These are phyloP conservation scores for Hortiboletus campestris DNA, from an alignment of 768 basidiomycete species.

Conservation along the genomic window DNA sequence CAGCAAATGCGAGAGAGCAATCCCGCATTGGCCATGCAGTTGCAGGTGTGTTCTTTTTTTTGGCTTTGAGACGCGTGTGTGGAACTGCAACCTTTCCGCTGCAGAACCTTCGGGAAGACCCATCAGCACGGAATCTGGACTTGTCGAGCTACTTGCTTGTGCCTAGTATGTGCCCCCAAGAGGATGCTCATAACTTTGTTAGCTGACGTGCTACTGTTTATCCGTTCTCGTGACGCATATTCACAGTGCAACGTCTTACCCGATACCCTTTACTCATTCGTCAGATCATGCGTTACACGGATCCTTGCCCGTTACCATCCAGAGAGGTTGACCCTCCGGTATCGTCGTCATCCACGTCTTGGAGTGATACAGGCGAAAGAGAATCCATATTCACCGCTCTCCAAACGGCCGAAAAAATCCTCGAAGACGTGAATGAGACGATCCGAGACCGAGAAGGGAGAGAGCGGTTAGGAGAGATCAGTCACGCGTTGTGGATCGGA, in stretches of 20 bases:
- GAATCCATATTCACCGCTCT: conserved; percentile 53
- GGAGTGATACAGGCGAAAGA: conserved; percentile 46
- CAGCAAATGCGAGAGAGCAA: conserved; percentile 71
- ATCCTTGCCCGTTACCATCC: conserved; percentile 35
- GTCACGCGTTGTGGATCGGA: conserved; percentile 83
- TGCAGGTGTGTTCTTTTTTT: conserved; percentile 51
- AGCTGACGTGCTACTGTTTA: background rate
- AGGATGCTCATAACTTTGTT: too few species aligned
- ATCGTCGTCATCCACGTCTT: background rate
- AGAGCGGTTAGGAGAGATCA: conserved; percentile 72
- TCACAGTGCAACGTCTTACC: conserved; percentile 89
- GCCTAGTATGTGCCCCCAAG: conserved; percentile 61
- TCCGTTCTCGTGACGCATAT: background rate
- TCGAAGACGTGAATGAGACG: conserved; percentile 83
- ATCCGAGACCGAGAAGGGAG: conserved; percentile 81
- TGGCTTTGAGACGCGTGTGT: background rate
- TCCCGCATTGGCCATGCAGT: conserved; percentile 57
- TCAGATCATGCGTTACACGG: conserved; percentile 82
- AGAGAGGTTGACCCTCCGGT: background rate
- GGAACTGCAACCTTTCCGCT: background rate
- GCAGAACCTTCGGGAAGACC: conserved; percentile 75
- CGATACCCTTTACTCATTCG: conserved; percentile 89
- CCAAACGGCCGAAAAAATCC: conserved; percentile 64
- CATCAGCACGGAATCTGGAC: conserved; percentile 76
- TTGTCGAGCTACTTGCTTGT: conserved; percentile 87